A percentile compares a stretch with the other conserved stretches of the same genome.
Conservation (phyloP, 169 alveolate species). For the Plasmodium coatneyi region DNA sequence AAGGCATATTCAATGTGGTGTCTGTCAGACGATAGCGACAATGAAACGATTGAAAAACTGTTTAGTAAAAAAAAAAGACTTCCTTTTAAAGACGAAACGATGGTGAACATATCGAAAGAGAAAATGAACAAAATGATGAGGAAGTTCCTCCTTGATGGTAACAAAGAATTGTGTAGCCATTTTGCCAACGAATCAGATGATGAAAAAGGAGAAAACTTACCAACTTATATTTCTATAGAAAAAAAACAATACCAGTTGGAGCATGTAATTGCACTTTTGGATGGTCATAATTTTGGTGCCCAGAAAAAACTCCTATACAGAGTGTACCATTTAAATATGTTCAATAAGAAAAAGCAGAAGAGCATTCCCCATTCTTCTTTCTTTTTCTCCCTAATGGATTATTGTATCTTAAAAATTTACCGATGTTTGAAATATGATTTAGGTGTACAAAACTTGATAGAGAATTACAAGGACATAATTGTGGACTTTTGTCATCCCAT, state of each 20-base stretch:
- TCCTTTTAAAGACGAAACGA: not conserved
- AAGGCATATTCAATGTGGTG: not conserved
- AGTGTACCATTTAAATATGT: constrained; percentile 55
- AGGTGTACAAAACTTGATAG: constrained; percentile 10
- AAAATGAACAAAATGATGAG: constrained; percentile 7
- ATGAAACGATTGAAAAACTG: constrained; percentile 41
- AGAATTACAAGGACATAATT: constrained; percentile 49
- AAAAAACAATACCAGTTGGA: constrained; percentile 52
- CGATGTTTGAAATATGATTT: constrained; percentile 40
- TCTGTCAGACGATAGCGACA: constrained; percentile 50
- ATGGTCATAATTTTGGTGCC: constrained; percentile 12
- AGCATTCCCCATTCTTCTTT: constrained; percentile 31
- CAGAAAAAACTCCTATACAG: constrained; percentile 71
- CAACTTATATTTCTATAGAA: constrained; percentile 40
- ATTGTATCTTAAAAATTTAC: constrained; percentile 50
- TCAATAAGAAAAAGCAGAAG: not conserved
- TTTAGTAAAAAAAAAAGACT: not conserved
- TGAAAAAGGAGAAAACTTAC: constrained; percentile 38
- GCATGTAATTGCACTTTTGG: constrained; percentile 32
- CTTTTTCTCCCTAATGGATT: constrained; percentile 71
- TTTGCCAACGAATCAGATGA: constrained; percentile 48
- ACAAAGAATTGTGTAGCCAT: constrained; percentile 35
- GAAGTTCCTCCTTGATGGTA: constrained; percentile 17
- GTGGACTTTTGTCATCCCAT: constrained; percentile 15
- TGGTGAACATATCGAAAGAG: constrained; percentile 2